Base-by-base conservation (phyloP, 768 basidiomycete species). In the Russula brevipes region DNA sequence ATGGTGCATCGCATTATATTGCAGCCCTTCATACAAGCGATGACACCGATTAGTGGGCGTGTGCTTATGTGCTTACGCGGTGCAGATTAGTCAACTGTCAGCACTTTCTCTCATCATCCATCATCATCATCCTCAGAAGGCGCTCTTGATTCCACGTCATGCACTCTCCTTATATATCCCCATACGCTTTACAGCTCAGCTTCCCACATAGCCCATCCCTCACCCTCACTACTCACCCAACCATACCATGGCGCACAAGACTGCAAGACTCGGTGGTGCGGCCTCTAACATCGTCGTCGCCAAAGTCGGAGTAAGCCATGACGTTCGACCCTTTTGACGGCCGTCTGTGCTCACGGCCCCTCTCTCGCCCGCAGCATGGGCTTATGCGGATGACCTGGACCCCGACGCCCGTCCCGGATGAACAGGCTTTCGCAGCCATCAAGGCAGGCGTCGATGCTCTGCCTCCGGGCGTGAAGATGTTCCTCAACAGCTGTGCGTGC, bases 361-460 rank as follows among this genome's bases (percentile, higher is more conserved):
- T 35, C 17, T 30, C 36, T 17, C n/a, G 19, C 35, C 30, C 39
- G 72, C 75, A 78, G 82, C 69, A 68, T 12, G 84, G 84, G 0
- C 73, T 85, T 52, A 82, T 84, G 82, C 73, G 79, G 69, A 81
- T 85, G 77, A 86, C 83, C 31, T 82, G 79, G 84, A 79, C 68
- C 16, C 75, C 79, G 10, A 72, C 69, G 17, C 76, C 77, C 10
- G 72, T 79, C 39, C 73, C 82, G 1, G 85, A 88, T 60, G 84
- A 84, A 57, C 77, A 82, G 39, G 81, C 81, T 9, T 87, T 89
- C 64, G 82, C 79, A 24, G 76, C 83, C 2, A 86, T 88, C 74
- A 83, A 82, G 70, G 79, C 78, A 11, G 79, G 78, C 5, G 68
- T 82, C 61, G 75, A 79, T 42, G 71, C 75, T 0, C 68, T 80